These are phyloP conservation scores for Liriodendron chinense DNA, from an alignment of 164 flowering plant genomes.

Conservation along the genomic window DNA sequence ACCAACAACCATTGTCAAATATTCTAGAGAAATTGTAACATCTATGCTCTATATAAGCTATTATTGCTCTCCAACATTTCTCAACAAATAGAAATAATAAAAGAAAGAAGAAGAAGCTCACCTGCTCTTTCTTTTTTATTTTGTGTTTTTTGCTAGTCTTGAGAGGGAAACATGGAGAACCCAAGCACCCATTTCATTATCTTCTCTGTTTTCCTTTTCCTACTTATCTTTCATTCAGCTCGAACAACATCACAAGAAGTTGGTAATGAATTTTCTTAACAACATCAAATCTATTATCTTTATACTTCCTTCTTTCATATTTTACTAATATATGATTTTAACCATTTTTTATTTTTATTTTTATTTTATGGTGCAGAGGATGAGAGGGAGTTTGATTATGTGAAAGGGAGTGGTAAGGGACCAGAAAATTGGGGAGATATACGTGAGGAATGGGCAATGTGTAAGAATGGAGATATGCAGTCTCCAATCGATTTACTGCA, in stretches of 20 bases:
- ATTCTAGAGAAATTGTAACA: no score
- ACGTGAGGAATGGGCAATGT: conserved; percentile 42
- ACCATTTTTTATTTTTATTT: not conserved
- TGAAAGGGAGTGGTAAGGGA: conserved; percentile 25
- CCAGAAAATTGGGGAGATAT: conserved; percentile 49
- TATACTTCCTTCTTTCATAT: not conserved
- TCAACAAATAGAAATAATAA: not conserved
- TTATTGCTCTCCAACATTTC: not conserved
- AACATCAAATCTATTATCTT: not conserved
- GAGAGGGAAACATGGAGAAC: not conserved
- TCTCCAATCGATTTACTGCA: conserved; percentile 58
- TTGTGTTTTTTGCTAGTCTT: not conserved
- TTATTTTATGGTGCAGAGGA: conserved; percentile 33
- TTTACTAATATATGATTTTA: not conserved
- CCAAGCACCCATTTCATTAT: not conserved
- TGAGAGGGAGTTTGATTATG: conserved; percentile 46
- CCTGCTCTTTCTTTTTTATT: not conserved
- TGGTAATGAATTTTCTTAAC: not conserved
- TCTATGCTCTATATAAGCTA: not conserved
- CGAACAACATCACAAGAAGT: conserved; percentile 1
- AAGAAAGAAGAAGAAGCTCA: no score
- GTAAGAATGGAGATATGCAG: conserved; percentile 50
- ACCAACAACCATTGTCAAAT: no score
- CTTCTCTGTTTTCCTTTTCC: not conserved
- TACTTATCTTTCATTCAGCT: not conserved